Evolutionary conservation across 208 protist genomes (phyloP), one percentile per base, ranked within the genome.

Genomic region (Leptomonas pyrrhocoris): DNA sequence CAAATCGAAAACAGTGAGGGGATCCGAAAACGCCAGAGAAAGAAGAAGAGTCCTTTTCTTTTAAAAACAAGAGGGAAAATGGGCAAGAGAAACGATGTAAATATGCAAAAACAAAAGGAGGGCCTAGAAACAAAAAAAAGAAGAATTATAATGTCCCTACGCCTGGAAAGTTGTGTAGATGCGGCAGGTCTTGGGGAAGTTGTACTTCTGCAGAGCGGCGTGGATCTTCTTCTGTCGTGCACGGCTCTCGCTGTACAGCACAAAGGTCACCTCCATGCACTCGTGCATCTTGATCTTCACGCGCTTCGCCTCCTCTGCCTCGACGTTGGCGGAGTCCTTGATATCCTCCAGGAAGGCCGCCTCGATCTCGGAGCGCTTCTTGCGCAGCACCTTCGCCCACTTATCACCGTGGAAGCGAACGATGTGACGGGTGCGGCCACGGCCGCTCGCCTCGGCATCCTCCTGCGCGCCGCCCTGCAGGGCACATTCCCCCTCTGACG

Each of bases 361-460:
- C 53, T 67, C 46, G 18, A 86, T 70, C 27, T 51, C 70, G 0
- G 55, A 38, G 27, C 27, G 55, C 50, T 74, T 61, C 18, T 51
- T 65, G 43, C 42, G 58, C 50, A 84, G 56, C 27, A 88, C 57
- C 49, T 70, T 54, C 11, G 49, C 57, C 85, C 85, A 90, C 63
- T 67, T 63, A n/a, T 54, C 50, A 34, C 85, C 85, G 65, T 76
- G 82, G 69, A 91, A 91, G 58, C 74, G 82, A 43, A 88, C 71
- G 19, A 71, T 81, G 74, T 91, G 82, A 57, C 75, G 80, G 1
- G 74, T 80, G 59, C 80, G 78, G 63, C 63, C 49, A 40, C 56
- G 43, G 8, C 65, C 58, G 15, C 45, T 1, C 57, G 31, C 65
- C 28, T 64, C 71, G 21, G 56, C 51, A 18, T 46, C 54, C 31